These are phyloP conservation scores for Exsudoporus floridanus DNA, from an alignment of 1,284 basidiomycete species.

Conservation along the genomic window DNA sequence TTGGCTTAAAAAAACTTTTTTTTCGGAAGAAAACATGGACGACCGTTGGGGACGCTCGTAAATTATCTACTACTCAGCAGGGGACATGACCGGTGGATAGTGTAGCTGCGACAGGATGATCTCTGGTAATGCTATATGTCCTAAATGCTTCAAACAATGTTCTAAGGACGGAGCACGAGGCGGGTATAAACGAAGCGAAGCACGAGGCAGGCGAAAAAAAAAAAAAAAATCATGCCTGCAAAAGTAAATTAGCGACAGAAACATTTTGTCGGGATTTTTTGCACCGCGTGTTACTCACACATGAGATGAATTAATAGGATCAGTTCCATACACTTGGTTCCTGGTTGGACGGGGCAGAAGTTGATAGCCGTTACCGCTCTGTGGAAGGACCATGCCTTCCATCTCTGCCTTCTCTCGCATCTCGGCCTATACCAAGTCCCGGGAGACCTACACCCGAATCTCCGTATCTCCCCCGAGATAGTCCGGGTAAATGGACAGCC, in stretches of 20 bases:
- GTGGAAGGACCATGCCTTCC: constrained; percentile 29
- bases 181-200: constrained; percentile 5
- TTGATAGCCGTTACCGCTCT: constrained; percentile 26
- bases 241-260: constrained; percentile 14
- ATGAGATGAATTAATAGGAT: constrained; percentile 8
- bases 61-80: constrained; percentile 25
- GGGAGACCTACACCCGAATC: constrained; percentile 22
- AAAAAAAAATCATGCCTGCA: constrained; percentile 23
- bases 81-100: constrained; percentile 11
- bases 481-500: constrained; percentile 30
- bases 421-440: constrained; percentile 24
- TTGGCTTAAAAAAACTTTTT: no score
- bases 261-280: constrained; percentile 3
- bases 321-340: constrained; percentile 1
- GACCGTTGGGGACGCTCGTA: constrained; percentile 8
- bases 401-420: constrained; percentile 29
- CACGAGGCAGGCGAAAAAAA: constrained; percentile 2
- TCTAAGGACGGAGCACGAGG: constrained; percentile 7
- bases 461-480: constrained; percentile 31
- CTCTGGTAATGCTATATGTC: constrained; percentile 23
- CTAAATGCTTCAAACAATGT: constrained; percentile 19
- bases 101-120: constrained; percentile 12
- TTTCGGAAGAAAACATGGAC: background rate
- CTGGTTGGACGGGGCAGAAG: background rate
- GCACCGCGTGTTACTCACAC: constrained; percentile 12